Evolutionary conservation across 179 eudicot species (phyloP).

Genomic region (Corrigiola litoralis): DNA sequence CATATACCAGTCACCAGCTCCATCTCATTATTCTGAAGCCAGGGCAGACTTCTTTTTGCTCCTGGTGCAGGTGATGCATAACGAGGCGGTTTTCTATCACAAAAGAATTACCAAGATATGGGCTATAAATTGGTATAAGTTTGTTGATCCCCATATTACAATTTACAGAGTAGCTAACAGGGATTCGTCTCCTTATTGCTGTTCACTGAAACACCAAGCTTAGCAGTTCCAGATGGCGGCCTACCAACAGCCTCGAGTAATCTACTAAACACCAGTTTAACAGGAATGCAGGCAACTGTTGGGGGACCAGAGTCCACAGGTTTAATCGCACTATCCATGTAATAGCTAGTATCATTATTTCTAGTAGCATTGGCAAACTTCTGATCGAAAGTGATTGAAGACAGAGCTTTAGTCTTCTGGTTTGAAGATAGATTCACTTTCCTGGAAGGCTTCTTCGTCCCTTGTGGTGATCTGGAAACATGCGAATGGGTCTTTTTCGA

Average conservation of each 20-base stretch:
- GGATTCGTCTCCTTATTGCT: slow-evolving; percentile 32
- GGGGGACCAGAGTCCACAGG: slow-evolving; percentile 40
- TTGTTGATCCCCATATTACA: slow-evolving; percentile 32
- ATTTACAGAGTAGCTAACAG: slow-evolving; percentile 51
- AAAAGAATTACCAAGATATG: slow-evolving; percentile 26
- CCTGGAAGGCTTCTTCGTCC: slow-evolving; percentile 38
- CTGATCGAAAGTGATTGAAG: slow-evolving; percentile 55
- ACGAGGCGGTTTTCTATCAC: slow-evolving; percentile 19
- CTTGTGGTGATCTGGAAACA: slow-evolving; percentile 28
- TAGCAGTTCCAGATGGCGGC: slow-evolving; percentile 46
- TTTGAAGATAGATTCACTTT: slow-evolving; percentile 41
- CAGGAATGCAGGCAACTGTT: slow-evolving; percentile 79
- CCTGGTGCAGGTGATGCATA: slow-evolving; percentile 14
- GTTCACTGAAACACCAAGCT: slow-evolving; percentile 22
- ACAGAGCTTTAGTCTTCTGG: slow-evolving; percentile 60
- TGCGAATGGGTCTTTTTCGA: slow-evolving; percentile 23
- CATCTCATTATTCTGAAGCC: slow-evolving; percentile 7
- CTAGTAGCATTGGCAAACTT: slow-evolving; percentile 30
- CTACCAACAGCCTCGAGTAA: slow-evolving; percentile 73
- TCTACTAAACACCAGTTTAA: slow-evolving; percentile 81
- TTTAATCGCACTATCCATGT: slow-evolving; percentile 54
- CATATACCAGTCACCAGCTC: slow-evolving; percentile 12
- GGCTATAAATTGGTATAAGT: slow-evolving; percentile 27
- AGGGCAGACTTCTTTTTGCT: slow-evolving; percentile 12
- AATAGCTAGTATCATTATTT: slow-evolving; percentile 19